Base-by-base conservation (phyloP, 345 rosid genomes). In the Chamaenerion angustifolium region DNA sequence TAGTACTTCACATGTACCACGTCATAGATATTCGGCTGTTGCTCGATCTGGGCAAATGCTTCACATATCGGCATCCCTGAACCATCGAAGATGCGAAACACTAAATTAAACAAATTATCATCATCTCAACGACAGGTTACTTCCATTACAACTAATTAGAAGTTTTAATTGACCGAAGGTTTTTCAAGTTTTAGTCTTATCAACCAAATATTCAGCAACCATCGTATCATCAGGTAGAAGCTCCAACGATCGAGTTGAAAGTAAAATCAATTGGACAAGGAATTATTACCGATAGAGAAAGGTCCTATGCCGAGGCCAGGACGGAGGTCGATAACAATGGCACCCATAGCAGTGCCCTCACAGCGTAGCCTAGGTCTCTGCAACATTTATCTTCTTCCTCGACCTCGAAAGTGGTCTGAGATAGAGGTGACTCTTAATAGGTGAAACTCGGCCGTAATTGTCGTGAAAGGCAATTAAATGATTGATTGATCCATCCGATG, bases 341-440 rank as follows among this genome's bases (percentile, higher is more conserved):
- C 83, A 48, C 98, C 96, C 95, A 86, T 90, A 58, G 98, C 96
- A 8, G 96, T 82, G 68, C 98, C 95, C 71, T 92, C 98, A 59
- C 83, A 87, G 49, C 95, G 93, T 51, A 86, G 79, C 27, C 82
- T 62, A 9, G 81, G 70, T 56, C 90, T 74, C 77, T 74, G 92
- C 80, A 67, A 57, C 86, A 70, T 70, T 40, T 37, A 27, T 42
- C n/a, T 31, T 31, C 54, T 42, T 27, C 54, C 40, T 42, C 54
- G 43, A 15, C 19, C 41, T 25, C 42, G 53, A 50, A 7, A 7
- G 9, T 44, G 48, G 14, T 54, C 15, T 31, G 37, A 31, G 37
- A 31, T 31, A 8, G 37, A 4, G 37, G 37, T 31, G 37, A 31
- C 37, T 31, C 37, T 31, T 5, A 31, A 31, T 8, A 31, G 37